Percentiles rank a stretch among this genome's conserved stretches.
Evolutionary conservation across 306 rosid genomes (phyloP).

Genomic region (Sphenostylis stenocarpa): DNA sequence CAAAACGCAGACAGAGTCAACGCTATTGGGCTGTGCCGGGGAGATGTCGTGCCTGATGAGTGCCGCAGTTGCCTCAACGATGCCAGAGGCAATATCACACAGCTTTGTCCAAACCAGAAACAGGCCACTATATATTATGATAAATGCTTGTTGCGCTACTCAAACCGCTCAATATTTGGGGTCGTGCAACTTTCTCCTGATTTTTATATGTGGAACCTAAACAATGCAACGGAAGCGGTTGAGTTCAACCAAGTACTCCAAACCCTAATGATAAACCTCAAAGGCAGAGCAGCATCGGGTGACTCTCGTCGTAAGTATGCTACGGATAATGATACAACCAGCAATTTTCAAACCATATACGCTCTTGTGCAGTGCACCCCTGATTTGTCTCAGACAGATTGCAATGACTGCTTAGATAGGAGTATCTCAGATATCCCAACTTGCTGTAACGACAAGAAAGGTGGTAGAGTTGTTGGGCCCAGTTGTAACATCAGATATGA

Average conservation of each 20-base stretch:
- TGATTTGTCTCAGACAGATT: slow-evolving; percentile 21
- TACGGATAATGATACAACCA: background rate
- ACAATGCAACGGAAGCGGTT: background rate
- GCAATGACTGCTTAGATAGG: slow-evolving; percentile 13
- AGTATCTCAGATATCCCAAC: background rate
- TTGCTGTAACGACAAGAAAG: background rate
- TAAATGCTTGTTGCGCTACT: background rate
- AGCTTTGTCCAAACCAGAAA: slow-evolving; percentile 1
- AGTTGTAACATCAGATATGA: background rate
- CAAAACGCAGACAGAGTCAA: background rate
- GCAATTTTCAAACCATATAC: background rate
- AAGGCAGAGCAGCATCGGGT: background rate
- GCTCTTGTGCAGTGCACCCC: slow-evolving; percentile 45
- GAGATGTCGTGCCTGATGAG: background rate
- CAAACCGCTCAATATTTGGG: background rate
- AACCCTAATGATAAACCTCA: background rate
- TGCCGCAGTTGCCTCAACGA: background rate
- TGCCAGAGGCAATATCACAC: background rate
- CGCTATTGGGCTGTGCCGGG: background rate
- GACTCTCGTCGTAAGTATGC: slow-evolving; percentile 30
- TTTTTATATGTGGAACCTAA: rapidly evolving
- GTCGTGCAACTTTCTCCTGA: background rate
- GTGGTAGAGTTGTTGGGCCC: background rate
- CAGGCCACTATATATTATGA: background rate
- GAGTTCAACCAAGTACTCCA: background rate